phyloP scores from a whole-genome alignment of 176 grass and related monocot genomes.

The Musa beccarii region DNA sequence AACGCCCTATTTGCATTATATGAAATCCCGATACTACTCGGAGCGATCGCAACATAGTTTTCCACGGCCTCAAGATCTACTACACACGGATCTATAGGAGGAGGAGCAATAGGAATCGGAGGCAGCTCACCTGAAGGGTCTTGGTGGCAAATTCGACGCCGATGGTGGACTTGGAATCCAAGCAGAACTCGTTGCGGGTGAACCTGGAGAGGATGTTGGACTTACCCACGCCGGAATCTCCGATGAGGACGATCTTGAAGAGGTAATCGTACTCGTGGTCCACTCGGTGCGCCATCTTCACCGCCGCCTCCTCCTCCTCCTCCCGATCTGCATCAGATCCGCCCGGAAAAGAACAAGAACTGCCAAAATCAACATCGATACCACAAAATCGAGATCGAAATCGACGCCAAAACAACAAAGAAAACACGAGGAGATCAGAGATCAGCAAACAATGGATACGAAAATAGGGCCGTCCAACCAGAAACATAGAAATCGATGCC shows the following conservation, averaged over 20 bases:
- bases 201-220: constrained; percentile 9
- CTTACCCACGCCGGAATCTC: constrained; percentile 22
- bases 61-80: too few relatives aligned
- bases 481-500: background rate
- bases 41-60: too few relatives aligned
- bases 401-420: background rate
- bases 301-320: background rate
- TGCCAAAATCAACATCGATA: background rate
- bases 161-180: constrained; percentile 94
- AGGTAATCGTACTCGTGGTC: constrained; percentile 53
- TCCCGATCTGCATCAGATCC: constrained; percentile 10
- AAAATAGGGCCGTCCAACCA: background rate
- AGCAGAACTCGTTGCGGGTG: constrained; percentile 60
- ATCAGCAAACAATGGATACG: background rate
- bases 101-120: background rate
- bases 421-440: background rate
- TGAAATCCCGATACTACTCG: too few relatives aligned
- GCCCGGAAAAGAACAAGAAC: background rate
- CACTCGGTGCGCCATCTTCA: constrained; percentile 42
- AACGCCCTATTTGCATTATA: too few relatives aligned
- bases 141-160: constrained; percentile 87
- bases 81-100: too few relatives aligned
- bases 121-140: constrained; percentile 43
- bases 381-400: background rate
- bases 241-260: constrained; percentile 1